Evolutionary conservation across 768 basidiomycete species (phyloP), one percentile per base, ranked within the genome.

Genomic region (Hortiboletus flavorubellus): DNA sequence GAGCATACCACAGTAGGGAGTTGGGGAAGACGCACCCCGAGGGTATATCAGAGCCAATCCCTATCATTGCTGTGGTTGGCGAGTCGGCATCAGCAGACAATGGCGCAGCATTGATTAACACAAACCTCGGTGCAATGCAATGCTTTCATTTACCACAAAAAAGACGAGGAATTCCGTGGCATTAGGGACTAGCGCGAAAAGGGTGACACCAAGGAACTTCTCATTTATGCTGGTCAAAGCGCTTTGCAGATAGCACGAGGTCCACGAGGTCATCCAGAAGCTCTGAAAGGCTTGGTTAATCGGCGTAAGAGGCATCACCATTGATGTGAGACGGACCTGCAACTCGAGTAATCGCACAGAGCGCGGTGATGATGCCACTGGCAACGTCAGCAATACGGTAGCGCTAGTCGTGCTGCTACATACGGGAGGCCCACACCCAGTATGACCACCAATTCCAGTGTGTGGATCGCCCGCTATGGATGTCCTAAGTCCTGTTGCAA

Each of bases 111-210:
- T 26, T 5, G 26, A 26, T 26, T 26, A 26, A 26, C 26, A 26
- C 26, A 26, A 26, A 26, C 26, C 26, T 26, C 26, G 26, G 26
- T 26, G 26, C 26, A 26, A 26, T 26, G 26, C 26, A 26, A 26
- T 26, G 26, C 5, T 26, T 26, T 26, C 26, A 26, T 5, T 26
- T 26, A 26, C 26, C 26, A 26, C 5, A 99, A 72, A 29, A 97
- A 95, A 67, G 98, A 99, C 4, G 94, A 96, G 57, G 71, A 98
- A 98, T 73, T 99, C 97, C 2, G 97, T 98, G 4, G 95, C 97
- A 68, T 99, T 98, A 5, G 97, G 97, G 0, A 98, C 95, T 34
- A 99, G 82, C 8, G 97, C 97, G 67, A 99, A 98, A 10, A 99
- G 79, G 0, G 94, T 98, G 58, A 99, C 80, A 49, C 97, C 97